Evolutionary conservation across 176 grass and related monocot genomes (phyloP), one percentile per base, ranked within the genome.

Genomic region (Zea luxurians): DNA sequence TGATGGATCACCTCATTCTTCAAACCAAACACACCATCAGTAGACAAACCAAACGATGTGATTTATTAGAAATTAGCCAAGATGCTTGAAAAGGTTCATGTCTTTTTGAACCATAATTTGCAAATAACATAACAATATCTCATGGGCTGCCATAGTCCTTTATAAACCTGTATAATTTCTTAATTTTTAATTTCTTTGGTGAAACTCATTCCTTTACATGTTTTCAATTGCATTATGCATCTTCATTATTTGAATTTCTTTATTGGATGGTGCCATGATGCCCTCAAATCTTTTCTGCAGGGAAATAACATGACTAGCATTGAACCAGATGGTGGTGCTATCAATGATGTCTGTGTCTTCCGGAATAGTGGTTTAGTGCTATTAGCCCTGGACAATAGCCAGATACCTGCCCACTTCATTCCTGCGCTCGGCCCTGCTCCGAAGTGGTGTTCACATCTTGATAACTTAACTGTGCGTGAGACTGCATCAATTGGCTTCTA

Each of bases 371-470:
- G 95, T 58, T 86, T 97, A 72, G 85, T 97, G 82, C 42, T 97
- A 71, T 76, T 97, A 80, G 91, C 91, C 50, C 85, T 97, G 62
- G 95, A 97, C 83, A 94, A 85, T 65, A 89, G 91, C 49, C 91
- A 94, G 78, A 97, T 97, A 84, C 95, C 95, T 82, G 89, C 89
- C 45, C 84, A 97, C 82, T 97, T 86, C 40, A 76, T 97, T 74
- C 95, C 95, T 88, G 89, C 89, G 44, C 82, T 97, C 20, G 95
- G 95, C 18, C 91, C 89, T 86, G 95, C 95, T 81, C 91, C 95
- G 34, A 97, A 97, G 77, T 97, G 95, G 95, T 93, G 91, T n/a
- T 88, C 95, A 4, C 92, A 97, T 80, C 87, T 97, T 63, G 95
- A 97, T 78, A 97, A 94, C 74, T 61, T 97, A 86, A 97, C 95